Conservation (phyloP, 2,329 filamentous ascomycete genomes). For the Nakataea oryzae region DNA sequence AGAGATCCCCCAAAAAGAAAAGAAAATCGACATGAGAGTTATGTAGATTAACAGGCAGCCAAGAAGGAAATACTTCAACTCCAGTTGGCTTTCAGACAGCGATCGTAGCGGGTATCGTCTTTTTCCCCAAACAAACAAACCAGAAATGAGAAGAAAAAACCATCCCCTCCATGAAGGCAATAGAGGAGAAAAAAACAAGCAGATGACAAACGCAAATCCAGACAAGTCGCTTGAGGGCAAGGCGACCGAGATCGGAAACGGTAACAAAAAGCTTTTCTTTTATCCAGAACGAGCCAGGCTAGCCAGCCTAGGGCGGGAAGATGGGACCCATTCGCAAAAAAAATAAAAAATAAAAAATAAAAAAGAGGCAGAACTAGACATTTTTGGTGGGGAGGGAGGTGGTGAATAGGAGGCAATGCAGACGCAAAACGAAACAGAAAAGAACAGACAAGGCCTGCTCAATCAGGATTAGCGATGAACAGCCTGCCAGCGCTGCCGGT, state of each 20-base stretch:
- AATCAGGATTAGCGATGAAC: constrained; percentile 80
- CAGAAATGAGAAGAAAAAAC: no score
- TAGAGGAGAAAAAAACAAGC: neutral
- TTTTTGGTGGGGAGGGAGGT: no score
- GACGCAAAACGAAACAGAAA: constrained; percentile 1
- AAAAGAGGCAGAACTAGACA: no score
- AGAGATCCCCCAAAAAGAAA: neutral
- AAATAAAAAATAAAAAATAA: no score
- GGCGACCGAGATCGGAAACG: neutral
- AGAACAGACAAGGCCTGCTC: constrained; percentile 13
- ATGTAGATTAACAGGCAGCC: neutral
- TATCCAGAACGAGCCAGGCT: neutral
- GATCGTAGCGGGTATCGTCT: neutral
- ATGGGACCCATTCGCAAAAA: no score
- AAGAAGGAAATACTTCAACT: neutral
- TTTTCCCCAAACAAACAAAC: neutral
- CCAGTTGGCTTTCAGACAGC: neutral
- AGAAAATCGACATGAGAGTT: neutral
- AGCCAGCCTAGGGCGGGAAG: neutral
- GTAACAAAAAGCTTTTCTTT: neutral
- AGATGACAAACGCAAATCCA: neutral
- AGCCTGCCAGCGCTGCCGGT: constrained; percentile 50
- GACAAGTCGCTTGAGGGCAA: neutral
- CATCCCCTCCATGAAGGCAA: neutral
- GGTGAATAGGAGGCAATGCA: neutral